Evolutionary conservation across 306 rosid species (phyloP), one percentile per base, ranked within the genome.

Genomic region (Vigna nakashimae): DNA sequence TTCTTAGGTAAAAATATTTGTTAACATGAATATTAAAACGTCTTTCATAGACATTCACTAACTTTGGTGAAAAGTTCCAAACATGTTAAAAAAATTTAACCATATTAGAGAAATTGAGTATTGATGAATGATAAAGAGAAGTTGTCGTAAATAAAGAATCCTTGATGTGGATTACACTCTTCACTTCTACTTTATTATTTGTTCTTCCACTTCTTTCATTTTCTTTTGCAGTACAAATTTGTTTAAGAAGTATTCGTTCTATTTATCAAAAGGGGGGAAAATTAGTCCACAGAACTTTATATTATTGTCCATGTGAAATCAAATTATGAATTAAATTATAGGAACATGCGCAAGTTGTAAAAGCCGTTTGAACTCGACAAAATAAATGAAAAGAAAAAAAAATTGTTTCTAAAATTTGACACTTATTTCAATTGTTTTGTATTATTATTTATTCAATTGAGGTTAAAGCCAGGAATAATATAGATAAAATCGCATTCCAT

Each of bases 291-390:
- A 71, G n/a, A 24, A 63, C 49, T 63, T 28, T 79, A 63, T 52
- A 28, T 30, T 28, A 64, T 73, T 80, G 15, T 43, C 74, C 74
- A 40, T 52, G 78, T 51, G 73, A 71, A 72, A 72, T 52, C 50
- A 51, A 7, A 51, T 45, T 26, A 65, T 9, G 14, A 72, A 66
- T 42, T 53, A 64, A 73, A 64, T 65, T 64, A 80, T 28, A 71
- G 32, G 38, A 53, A 32, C 79, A 65, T 65, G 69, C 68, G 69
- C 49, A 3, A 5, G 13, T 63, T 13, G 9, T 53, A 51, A 64
- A 72, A 80, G 68, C 43, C 5, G 69, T 64, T 65, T 73, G 74
- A 79, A 80, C 74, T 51, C 45, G 16, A 52, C 57, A 53, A 64
- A 67, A n/a, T 26, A n/a, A 8, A n/a, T 2, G n/a, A 32, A 5